Evolutionary conservation across 202 grass and related monocot species (phyloP), one percentile per base, ranked within the genome.

Genomic region (Tripidium arundinaceum): DNA sequence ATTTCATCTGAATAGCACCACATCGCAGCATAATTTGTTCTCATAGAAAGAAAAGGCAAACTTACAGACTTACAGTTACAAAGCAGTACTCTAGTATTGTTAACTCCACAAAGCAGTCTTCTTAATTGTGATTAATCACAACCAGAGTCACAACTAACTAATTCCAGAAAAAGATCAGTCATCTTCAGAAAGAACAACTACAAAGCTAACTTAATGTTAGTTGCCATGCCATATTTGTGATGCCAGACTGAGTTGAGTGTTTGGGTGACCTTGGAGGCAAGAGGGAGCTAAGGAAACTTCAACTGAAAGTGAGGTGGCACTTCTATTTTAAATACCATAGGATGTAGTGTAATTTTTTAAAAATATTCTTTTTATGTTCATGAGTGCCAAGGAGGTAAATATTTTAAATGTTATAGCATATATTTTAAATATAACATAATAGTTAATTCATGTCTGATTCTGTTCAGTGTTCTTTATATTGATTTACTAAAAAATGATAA

Each of bases 281-380:
- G 10, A 29, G 8, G 38, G 24, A 74, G 57, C 21, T 65, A 37
- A 19, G 69, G 33, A 39, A 33, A 28, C 24, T 98, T 81, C 86
- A 92, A 84, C 80, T 94, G 68, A 98, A 98, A 98, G 90, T 97
- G 83, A 94, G 94, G 91, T 97, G 83, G 55, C 19, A 68, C 63
- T 79, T 78, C 12, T 70, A 19, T 45, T 2, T 60, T 8, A 6
- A 8, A 33, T 63, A 18, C 28, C 7, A 68, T 12, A 68, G 4
- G 5, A 24, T 68, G n/a, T 14, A 33, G 60, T 62, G 12, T 38
- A 37, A 0, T 45, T 28, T 62, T 33, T 33, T 33, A 33, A 33
- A 33, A 33, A 33, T 33, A 33, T 33, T 3, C n/a, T n/a, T 62
- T 6, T 31, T 62, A 14, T 13, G 22, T 10, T 61, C 26, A 5